Evolutionary conservation across 345 rosid genomes (phyloP).

Genomic region (Zanthoxylum bungeanum): DNA sequence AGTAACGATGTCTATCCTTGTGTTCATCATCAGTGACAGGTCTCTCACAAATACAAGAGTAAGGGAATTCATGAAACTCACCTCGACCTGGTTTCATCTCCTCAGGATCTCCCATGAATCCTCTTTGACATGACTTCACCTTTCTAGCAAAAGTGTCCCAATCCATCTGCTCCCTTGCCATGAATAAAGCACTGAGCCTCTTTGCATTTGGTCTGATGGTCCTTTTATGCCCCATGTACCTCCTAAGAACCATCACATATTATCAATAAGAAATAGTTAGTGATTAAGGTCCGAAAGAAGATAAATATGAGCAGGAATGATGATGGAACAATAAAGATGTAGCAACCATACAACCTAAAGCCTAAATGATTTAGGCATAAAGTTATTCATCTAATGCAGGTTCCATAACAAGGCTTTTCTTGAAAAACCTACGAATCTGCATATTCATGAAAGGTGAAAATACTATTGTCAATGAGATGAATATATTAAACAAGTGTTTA

Average conservation of each 20-base stretch:
- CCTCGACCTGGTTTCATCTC: slow-evolving; percentile 83
- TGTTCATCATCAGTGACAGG: slow-evolving; percentile 30
- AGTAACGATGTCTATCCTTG: slow-evolving; percentile 7
- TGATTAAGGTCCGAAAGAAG: not conserved
- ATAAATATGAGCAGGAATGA: not conserved
- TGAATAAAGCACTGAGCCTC: slow-evolving; percentile 75
- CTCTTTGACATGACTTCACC: slow-evolving; percentile 88
- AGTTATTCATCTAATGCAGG: not conserved
- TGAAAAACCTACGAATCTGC: not conserved
- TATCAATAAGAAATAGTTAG: slow-evolving; percentile 7
- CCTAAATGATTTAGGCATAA: not conserved
- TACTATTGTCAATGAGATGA: not conserved
- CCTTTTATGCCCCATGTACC: slow-evolving; percentile 95
- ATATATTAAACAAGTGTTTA: not conserved
- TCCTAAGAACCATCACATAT: slow-evolving; percentile 41
- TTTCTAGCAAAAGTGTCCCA: slow-evolving; percentile 79
- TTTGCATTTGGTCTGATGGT: slow-evolving; percentile 93
- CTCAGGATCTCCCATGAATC: slow-evolving; percentile 98
- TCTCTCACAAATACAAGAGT: slow-evolving; percentile 74
- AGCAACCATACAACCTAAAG: not conserved
- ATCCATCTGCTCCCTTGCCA: slow-evolving; percentile 61
- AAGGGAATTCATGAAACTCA: slow-evolving; percentile 87
- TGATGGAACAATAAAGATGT: not conserved
- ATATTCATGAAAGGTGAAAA: not conserved
- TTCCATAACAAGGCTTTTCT: not conserved